Percentiles rank a stretch among this genome's conserved stretches.
phyloP scores from a whole-genome alignment of 2,329 filamentous ascomycete genomes.

The Calonectria ilicicola region DNA sequence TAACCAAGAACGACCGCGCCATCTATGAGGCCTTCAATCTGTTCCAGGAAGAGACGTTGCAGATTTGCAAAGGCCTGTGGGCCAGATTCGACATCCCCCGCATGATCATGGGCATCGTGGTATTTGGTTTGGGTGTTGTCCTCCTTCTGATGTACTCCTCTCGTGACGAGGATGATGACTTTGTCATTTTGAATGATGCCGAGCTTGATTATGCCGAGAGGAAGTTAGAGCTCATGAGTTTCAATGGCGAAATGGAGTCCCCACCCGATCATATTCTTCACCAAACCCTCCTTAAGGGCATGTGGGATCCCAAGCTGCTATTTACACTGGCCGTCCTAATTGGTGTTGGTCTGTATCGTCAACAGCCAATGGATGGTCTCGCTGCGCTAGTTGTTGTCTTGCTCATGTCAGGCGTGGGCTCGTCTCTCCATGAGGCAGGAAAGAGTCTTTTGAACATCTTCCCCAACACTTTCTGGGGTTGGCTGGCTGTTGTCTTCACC shows the following conservation, averaged over 20 bases:
- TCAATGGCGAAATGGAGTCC: conserved; percentile 53
- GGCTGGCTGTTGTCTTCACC: conserved; percentile 84
- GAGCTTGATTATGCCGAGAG: conserved; percentile 72
- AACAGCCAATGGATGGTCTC: conserved; percentile 48
- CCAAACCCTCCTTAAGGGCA: conserved; percentile 48
- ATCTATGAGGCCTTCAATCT: conserved; percentile 71
- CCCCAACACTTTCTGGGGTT: conserved; percentile 88
- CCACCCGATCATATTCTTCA: conserved; percentile 53
- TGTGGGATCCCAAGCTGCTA: conserved; percentile 51
- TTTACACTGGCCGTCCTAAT: conserved; percentile 44
- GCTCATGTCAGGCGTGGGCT: conserved; percentile 55
- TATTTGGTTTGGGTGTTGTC: conserved; percentile 76
- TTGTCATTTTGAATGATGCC: conserved; percentile 64
- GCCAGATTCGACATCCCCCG: conserved; percentile 89
- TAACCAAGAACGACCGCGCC: conserved; percentile 53
- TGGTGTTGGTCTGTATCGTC: conserved; percentile 46
- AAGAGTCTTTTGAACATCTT: conserved; percentile 65
- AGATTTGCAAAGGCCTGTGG: conserved; percentile 87
- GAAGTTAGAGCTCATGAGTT: conserved; percentile 62
- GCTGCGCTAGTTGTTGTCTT: conserved; percentile 54
- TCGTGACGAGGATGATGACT: conserved; percentile 66
- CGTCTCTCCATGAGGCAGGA: conserved; percentile 56
- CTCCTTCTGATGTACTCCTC: conserved; percentile 80
- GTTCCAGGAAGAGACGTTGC: conserved; percentile 84
- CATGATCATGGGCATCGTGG: conserved; percentile 83